Percentiles rank a stretch among this genome's conserved stretches.
Evolutionary conservation across 163 green algal species (phyloP).

Genomic region (Scenedesmus sp.): DNA sequence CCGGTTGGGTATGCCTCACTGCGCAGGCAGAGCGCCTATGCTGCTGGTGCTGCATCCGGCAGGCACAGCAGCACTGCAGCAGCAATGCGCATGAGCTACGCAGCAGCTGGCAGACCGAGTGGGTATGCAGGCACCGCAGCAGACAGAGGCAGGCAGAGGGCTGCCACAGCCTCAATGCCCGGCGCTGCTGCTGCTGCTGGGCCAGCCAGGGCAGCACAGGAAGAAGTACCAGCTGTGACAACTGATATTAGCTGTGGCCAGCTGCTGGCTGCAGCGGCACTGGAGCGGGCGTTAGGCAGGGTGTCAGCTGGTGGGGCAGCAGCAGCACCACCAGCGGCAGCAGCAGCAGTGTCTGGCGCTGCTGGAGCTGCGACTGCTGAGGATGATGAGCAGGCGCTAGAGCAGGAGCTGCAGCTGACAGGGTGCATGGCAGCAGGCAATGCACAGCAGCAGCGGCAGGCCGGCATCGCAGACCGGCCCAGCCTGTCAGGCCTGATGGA

Average conservation of each 20-base stretch:
- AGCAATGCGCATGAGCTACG: not conserved
- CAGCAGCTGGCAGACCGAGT: not conserved
- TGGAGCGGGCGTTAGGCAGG: slow-evolving; percentile 5
- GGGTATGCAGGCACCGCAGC: not conserved
- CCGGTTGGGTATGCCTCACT: not conserved
- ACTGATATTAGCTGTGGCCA: slow-evolving; percentile 34
- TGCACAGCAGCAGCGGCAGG: not conserved
- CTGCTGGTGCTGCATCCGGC: not conserved
- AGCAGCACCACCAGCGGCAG: not conserved
- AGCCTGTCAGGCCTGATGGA: not conserved
- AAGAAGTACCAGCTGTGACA: not conserved
- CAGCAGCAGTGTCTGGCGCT: not conserved
- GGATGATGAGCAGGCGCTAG: slow-evolving; percentile 2
- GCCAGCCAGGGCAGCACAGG: not conserved
- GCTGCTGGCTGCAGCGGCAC: slow-evolving; percentile 31
- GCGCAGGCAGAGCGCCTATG: not conserved
- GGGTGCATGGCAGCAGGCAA: not conserved
- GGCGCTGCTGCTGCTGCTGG: not conserved
- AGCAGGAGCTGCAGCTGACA: not conserved
- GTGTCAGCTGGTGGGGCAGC: not conserved
- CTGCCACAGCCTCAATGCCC: not conserved
- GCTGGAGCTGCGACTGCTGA: not conserved
- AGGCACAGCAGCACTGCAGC: not conserved
- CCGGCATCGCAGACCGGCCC: not conserved
- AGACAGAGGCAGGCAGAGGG: not conserved